These are phyloP conservation scores for Coemansia sp. DNA, from an alignment of 192 early-diverging fungal genomes.

Conservation along the genomic window DNA sequence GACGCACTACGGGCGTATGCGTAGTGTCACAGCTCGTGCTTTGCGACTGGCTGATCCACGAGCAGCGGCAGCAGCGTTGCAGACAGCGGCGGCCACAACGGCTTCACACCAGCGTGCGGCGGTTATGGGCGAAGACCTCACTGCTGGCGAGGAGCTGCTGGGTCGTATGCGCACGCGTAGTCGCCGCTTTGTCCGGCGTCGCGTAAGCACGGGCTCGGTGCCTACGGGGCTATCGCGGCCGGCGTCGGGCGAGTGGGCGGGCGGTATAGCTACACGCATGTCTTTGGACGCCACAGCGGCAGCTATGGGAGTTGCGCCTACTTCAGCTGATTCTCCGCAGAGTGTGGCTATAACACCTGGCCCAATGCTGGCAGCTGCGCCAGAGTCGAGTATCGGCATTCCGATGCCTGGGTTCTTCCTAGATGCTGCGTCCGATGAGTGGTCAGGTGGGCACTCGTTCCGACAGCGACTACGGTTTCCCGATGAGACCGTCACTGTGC, in stretches of 20 bases:
- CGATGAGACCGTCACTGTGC: constrained; percentile 43
- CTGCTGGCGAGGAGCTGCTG: constrained; percentile 14
- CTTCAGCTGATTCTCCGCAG: neutral
- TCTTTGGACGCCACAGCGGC: neutral
- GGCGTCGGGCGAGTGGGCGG: constrained; percentile 27
- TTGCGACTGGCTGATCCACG: constrained; percentile 54
- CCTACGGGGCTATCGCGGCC: constrained; percentile 30
- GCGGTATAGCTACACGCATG: neutral
- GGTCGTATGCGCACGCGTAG: neutral
- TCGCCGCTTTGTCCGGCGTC: neutral
- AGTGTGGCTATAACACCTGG: neutral
- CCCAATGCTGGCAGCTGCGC: neutral
- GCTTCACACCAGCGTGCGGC: constrained; percentile 10
- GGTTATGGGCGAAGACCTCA: constrained; percentile 10
- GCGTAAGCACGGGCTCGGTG: constrained; percentile 32
- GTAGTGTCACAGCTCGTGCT: constrained; percentile 49
- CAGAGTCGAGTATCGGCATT: constrained; percentile 44
- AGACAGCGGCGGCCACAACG: constrained; percentile 17
- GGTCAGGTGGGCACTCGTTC: constrained; percentile 55
- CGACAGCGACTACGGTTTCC: constrained; percentile 50
- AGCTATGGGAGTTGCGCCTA: neutral
- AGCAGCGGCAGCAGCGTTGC: neutral
- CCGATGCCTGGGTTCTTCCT: constrained; percentile 55
- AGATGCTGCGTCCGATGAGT: constrained; percentile 47
- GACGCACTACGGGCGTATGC: constrained; percentile 54